Base-by-base conservation (phyloP, 306 rosid species). In the Malus asiatica region DNA sequence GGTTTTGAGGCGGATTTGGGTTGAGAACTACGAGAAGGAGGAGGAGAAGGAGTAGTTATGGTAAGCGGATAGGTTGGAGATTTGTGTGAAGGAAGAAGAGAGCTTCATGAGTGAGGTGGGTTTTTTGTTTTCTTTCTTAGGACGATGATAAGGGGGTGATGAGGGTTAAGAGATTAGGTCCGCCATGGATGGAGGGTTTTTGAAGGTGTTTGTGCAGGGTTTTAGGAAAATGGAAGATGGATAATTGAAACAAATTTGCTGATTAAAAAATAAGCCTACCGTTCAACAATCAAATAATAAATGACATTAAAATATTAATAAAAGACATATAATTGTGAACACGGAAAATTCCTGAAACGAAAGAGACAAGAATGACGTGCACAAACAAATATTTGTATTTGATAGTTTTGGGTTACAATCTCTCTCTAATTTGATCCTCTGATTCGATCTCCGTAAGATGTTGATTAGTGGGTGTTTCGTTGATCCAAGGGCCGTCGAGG, bases 81-180 rank as follows among this genome's bases (percentile, higher is more conserved):
- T 62, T 27, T 84, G 76, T 40, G 74, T 14, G 79, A 88, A 88
- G 57, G 93, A 76, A 76, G 92, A 95, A 45, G 99, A 88, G 22
- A 91, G 93, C 65, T 93, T 93, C 98, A 93, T 93, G 55, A 16
- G 70, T 22, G 67, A 73, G 10, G 59, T 55, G 70, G 74, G 70
- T 62, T 70, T 71, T 35, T 32, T 45, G 62, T 70, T 71, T 35
- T n/a, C n/a, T 45, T 52, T 27, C 22, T 35, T 7, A 30, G 33
- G 70, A 76, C 46, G 23, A 16, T n/a, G 23, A 16, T n/a, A 4
- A 40, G 10, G 35, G 45, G 51, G 33, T 19, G 42, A 5, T 38
- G 42, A 65, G 58, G 71, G 61, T 77, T 15, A 83, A 67, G 71
- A 25, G 45, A 32, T 20, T 42, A 22, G 77, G 71, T 71, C 57